A percentile compares a stretch with the other conserved stretches of the same genome.
Conservation (phyloP, 2,329 filamentous ascomycete species). For the Cercospora beticola region DNA sequence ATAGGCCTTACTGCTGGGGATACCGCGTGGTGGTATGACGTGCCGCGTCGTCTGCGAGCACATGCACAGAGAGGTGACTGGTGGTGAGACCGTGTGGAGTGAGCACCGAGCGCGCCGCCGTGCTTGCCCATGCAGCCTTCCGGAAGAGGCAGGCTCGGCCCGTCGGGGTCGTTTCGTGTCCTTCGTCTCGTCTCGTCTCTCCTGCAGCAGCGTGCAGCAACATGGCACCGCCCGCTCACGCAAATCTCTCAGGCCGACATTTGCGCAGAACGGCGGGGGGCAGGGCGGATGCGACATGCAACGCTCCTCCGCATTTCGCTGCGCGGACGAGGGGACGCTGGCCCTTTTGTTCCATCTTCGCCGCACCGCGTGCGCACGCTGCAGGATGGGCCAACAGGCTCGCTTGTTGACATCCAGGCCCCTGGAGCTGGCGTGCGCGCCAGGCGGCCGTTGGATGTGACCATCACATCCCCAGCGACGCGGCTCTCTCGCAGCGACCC, state of each 20-base stretch:
- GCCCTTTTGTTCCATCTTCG: neutral
- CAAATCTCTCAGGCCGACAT: neutral
- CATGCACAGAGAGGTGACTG: neutral
- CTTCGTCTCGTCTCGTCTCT: neutral
- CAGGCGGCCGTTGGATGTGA: neutral
- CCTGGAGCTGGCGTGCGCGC: neutral
- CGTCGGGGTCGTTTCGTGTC: neutral
- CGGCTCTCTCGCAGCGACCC: neutral
- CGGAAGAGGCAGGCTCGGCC: neutral
- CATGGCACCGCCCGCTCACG: neutral
- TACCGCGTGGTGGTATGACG: conserved; percentile 7
- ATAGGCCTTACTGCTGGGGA: conserved; percentile 5
- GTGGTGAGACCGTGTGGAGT: neutral
- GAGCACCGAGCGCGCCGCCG: neutral
- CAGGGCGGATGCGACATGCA: neutral
- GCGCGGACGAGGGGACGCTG: neutral
- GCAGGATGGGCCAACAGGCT: neutral
- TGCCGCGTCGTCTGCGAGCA: neutral
- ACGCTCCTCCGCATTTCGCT: neutral
- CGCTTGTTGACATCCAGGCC: neutral
- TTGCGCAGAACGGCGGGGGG: neutral
- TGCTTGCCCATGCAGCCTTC: neutral
- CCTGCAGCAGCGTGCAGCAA: neutral
- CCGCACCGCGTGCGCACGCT: neutral
- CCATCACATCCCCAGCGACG: neutral